phyloP scores from a whole-genome alignment of 2,329 filamentous ascomycete species.

The Amphichorda felina region DNA sequence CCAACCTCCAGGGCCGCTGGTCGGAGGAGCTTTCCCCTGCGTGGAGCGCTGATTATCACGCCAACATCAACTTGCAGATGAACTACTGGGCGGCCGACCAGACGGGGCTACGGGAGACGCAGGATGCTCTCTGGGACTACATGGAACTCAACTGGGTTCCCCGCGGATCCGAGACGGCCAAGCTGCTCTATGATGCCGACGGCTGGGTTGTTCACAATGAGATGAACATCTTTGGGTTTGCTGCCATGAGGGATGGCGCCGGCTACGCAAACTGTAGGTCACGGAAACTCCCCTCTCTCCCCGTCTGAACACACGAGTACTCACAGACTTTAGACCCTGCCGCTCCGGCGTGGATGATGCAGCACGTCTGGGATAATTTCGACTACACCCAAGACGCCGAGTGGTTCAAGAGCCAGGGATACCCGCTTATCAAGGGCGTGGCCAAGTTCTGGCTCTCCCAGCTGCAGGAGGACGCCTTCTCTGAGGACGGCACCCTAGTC shows the following conservation, averaged over 20 bases:
- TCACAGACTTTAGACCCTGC: constrained; percentile 25
- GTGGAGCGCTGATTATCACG: constrained; percentile 42
- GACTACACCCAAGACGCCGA: constrained; percentile 34
- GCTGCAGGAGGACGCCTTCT: constrained; percentile 35
- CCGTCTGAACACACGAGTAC: not conserved
- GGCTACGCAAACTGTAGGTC: constrained; percentile 19
- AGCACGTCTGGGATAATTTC: constrained; percentile 45
- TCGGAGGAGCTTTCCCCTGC: constrained; percentile 24
- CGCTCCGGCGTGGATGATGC: constrained; percentile 46
- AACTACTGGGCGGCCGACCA: constrained; percentile 46
- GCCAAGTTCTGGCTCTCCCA: constrained; percentile 44
- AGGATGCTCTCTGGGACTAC: constrained; percentile 36
- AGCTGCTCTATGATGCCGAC: constrained; percentile 36
- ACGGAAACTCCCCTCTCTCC: constrained; percentile 18
- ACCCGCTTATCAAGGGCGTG: constrained; percentile 39
- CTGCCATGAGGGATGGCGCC: constrained; percentile 21
- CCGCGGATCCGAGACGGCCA: constrained; percentile 38
- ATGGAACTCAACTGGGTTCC: constrained; percentile 42
- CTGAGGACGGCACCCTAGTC: constrained; percentile 37
- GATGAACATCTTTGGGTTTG: constrained; percentile 47
- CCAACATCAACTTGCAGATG: constrained; percentile 51
- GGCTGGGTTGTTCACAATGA: constrained; percentile 47
- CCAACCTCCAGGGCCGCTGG: constrained; percentile 47
- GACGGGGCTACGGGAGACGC: constrained; percentile 33
- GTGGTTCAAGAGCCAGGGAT: constrained; percentile 35